Percentiles rank a stretch among this genome's conserved stretches.
phyloP scores from a whole-genome alignment of 208 protist genomes.

The Strigomonas culicis region DNA sequence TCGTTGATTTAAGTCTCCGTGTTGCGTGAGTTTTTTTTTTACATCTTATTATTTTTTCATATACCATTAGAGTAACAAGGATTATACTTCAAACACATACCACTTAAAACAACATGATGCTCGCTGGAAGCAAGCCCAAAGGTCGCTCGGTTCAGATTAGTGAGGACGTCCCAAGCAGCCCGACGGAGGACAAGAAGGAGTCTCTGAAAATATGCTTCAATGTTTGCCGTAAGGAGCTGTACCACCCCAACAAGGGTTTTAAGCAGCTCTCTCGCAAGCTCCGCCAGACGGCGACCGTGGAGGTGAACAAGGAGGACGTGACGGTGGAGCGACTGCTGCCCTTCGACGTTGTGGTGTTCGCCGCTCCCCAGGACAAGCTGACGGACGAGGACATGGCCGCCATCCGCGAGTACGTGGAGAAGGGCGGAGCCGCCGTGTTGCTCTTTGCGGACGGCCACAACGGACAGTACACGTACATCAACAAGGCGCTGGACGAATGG shows the following conservation, averaged over 20 bases:
- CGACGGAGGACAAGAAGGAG: conserved; percentile 22
- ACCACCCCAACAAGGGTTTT: conserved; percentile 88
- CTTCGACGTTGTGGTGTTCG: conserved; percentile 81
- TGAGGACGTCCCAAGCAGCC: conserved; percentile 11
- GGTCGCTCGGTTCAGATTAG: neutral
- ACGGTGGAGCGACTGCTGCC: conserved; percentile 65
- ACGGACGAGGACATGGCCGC: conserved; percentile 67
- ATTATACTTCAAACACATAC: conserved; percentile 4
- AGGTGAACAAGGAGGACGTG: conserved; percentile 90
- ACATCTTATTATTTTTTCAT: conserved; percentile 5
- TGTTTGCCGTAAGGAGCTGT: conserved; percentile 85
- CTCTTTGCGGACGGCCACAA: conserved; percentile 92
- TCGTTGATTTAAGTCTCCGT: neutral
- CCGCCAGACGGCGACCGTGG: conserved; percentile 60
- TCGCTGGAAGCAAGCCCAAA: neutral
- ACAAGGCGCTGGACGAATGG: conserved; percentile 79
- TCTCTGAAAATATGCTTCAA: conserved; percentile 83
- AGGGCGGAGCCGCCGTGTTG: conserved; percentile 91
- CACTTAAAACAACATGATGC: neutral
- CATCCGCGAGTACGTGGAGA: conserved; percentile 84
- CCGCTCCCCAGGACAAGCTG: conserved; percentile 70
- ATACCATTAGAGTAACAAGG: neutral
- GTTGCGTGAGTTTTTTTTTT: conserved; percentile 7
- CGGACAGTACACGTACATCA: conserved; percentile 75
- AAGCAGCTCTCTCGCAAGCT: conserved; percentile 82